Conservation (phyloP, 2,329 filamentous ascomycete species). For the Fusarium sp. region DNA sequence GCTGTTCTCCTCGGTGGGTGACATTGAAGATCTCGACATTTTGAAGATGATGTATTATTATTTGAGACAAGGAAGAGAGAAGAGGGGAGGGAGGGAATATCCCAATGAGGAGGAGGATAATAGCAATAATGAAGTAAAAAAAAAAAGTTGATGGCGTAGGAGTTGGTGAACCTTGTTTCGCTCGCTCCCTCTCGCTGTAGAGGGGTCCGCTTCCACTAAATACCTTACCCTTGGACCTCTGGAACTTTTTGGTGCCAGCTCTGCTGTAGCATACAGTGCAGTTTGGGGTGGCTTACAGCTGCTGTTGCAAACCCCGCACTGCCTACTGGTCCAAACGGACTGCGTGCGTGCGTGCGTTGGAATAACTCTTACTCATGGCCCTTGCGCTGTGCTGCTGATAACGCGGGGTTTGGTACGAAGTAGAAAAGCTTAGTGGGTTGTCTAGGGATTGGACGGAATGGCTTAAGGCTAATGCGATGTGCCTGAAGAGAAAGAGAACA, state of each 20-base stretch:
- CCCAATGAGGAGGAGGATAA: not conserved
- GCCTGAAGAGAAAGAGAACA: constrained; percentile 1
- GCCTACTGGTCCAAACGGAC: constrained; percentile 12
- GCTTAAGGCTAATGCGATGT: not conserved
- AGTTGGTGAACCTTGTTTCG: constrained; percentile 17
- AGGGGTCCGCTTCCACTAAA: constrained; percentile 38
- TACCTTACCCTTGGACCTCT: constrained; percentile 12
- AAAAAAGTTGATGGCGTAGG: not conserved
- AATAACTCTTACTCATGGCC: not conserved
- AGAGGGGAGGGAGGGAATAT: not conserved
- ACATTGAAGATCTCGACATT: constrained; percentile 42
- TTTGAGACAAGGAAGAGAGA: not conserved
- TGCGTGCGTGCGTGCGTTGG: not conserved
- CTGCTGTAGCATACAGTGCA: not conserved
- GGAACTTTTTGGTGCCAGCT: not conserved
- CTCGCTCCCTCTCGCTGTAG: not conserved
- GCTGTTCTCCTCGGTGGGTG: constrained; percentile 45
- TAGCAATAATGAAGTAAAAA: not conserved
- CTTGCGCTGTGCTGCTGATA: constrained; percentile 18
- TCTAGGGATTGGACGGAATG: not conserved
- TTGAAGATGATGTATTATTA: not conserved
- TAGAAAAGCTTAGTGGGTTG: not conserved
- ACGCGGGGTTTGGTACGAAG: constrained; percentile 25
- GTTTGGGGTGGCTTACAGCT: not conserved
- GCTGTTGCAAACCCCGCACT: constrained; percentile 33